Evolutionary conservation across 805 yeast species (phyloP).

Genomic region (Candida dajiaensis): DNA sequence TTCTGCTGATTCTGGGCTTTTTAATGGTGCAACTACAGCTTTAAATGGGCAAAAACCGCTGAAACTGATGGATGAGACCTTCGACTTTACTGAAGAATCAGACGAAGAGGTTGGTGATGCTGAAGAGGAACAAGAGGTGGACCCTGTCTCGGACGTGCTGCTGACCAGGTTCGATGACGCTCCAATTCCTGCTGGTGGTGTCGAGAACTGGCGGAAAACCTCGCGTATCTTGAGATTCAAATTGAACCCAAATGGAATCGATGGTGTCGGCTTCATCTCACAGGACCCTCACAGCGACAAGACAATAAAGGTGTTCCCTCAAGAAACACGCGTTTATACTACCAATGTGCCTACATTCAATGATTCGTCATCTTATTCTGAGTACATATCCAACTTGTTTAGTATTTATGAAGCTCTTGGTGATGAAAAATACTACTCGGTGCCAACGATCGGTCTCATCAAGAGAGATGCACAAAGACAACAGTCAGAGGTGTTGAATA

Average conservation of each 20-base stretch:
- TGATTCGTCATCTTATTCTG: constrained; percentile 34
- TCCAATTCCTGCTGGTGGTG: constrained; percentile 28
- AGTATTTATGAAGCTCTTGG: constrained; percentile 47
- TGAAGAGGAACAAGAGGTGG: constrained; percentile 20
- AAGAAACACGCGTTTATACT: constrained; percentile 38
- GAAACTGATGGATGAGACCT: constrained; percentile 19
- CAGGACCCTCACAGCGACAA: constrained; percentile 21
- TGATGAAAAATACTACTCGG: constrained; percentile 35
- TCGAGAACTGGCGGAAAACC: constrained; percentile 27
- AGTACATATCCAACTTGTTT: constrained; percentile 45
- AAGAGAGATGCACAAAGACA: constrained; percentile 28
- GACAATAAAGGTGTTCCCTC: constrained; percentile 26
- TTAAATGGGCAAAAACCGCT: background rate
- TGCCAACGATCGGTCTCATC: constrained; percentile 34
- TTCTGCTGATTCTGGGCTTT: background rate
- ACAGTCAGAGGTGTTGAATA: constrained; percentile 32
- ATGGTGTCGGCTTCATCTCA: constrained; percentile 36
- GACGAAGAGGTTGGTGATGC: constrained; percentile 15
- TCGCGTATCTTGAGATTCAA: constrained; percentile 37
- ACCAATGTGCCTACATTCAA: constrained; percentile 35
- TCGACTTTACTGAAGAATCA: constrained; percentile 17
- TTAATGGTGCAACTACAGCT: background rate
- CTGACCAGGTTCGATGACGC: constrained; percentile 29
- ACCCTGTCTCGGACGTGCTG: constrained; percentile 22
- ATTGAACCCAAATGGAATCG: constrained; percentile 38